Evolutionary conservation across 83 land plant genomes (phyloP).

Genomic region (Picea engelmannii): DNA sequence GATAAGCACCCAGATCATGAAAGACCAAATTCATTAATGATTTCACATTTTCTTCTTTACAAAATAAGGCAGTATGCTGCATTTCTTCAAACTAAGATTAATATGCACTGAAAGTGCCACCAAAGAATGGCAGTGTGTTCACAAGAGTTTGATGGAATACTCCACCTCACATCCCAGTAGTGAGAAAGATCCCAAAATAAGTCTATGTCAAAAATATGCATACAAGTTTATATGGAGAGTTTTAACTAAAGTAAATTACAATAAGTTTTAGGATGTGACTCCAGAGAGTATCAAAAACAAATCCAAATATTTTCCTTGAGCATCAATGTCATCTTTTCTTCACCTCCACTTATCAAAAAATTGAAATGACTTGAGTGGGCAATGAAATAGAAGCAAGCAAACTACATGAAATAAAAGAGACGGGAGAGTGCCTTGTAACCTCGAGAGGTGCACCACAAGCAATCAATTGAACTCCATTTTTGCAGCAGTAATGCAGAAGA

Average conservation of each 20-base stretch:
- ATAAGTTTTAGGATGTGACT: neutral
- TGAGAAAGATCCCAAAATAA: neutral
- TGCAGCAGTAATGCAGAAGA: conserved; percentile 74
- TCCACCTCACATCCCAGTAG: too few relatives aligned
- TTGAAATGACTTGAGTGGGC: neutral
- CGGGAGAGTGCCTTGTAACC: conserved; percentile 36
- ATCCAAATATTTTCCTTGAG: neutral
- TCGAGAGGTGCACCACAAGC: conserved; percentile 93
- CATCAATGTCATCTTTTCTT: neutral
- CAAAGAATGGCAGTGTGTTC: too few relatives aligned
- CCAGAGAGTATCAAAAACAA: neutral
- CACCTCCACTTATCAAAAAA: too few relatives aligned
- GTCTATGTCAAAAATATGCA: neutral
- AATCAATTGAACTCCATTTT: conserved; percentile 75
- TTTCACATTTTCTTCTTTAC: too few relatives aligned
- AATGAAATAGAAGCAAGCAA: too few relatives aligned
- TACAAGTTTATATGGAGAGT: neutral
- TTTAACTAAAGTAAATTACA: neutral
- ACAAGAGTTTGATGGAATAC: too few relatives aligned
- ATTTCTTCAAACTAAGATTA: too few relatives aligned
- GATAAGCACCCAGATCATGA: too few relatives aligned
- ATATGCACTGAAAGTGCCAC: too few relatives aligned
- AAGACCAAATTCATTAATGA: too few relatives aligned
- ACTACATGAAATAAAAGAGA: conserved; percentile 1
- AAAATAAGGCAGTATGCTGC: too few relatives aligned